Evolutionary conservation across 129 eudicot genomes (phyloP).

Genomic region (Flaveria linearis): DNA sequence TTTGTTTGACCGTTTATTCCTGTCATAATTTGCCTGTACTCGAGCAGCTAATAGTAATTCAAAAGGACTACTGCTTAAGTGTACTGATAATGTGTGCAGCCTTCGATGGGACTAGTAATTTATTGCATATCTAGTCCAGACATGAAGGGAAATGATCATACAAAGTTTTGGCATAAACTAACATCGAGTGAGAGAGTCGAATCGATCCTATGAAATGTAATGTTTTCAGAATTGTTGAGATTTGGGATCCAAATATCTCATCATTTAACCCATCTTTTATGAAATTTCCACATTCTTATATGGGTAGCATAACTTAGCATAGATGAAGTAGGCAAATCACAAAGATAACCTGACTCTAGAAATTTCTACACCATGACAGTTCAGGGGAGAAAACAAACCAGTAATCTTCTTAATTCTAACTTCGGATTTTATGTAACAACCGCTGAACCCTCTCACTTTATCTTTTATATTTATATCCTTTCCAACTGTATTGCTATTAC

Average conservation of each 20-base stretch:
- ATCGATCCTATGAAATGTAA: not conserved
- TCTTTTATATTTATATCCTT: constrained; percentile 9
- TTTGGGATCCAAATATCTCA: not conserved
- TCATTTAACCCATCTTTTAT: not conserved
- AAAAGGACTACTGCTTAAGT: not conserved
- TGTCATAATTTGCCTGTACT: not conserved
- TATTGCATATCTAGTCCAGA: not conserved
- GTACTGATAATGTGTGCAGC: constrained; percentile 4
- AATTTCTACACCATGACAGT: not conserved
- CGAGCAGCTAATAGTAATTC: not conserved
- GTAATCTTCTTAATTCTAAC: not conserved
- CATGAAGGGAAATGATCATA: not conserved
- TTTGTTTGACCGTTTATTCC: not conserved
- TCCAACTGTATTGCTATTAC: not conserved
- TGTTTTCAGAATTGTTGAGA: not conserved
- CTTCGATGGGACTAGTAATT: not conserved
- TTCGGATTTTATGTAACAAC: not conserved
- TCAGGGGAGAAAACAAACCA: constrained; percentile 10
- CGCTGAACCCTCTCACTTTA: constrained; percentile 2
- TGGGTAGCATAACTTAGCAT: not conserved
- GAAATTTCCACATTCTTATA: not conserved
- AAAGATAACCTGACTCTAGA: not conserved
- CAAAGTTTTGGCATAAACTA: not conserved
- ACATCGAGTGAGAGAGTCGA: not conserved
- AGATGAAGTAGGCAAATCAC: constrained; percentile 7